These are phyloP conservation scores for Dichotomocladium elegans DNA, from an alignment of 371 early-diverging fungal genomes.

Conservation along the genomic window DNA sequence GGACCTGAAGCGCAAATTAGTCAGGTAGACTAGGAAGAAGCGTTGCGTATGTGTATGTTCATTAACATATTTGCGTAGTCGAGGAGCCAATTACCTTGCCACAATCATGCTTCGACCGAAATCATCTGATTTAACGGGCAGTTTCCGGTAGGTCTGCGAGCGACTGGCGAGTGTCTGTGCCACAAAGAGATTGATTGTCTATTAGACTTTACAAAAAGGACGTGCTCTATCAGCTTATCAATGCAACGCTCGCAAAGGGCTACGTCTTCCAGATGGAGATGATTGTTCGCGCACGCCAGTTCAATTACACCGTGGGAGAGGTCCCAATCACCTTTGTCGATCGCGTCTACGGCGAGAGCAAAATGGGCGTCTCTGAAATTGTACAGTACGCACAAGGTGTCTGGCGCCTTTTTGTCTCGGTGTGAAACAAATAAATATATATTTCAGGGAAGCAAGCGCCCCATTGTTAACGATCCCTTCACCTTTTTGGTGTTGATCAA, in stretches of 20 bases:
- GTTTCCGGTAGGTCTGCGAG: conserved; percentile 87
- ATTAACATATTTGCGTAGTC: conserved; percentile 56
- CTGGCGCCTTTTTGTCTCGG: conserved; percentile 73
- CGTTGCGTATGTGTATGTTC: no score
- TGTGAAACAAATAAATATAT: conserved; percentile 12
- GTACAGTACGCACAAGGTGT: conserved; percentile 91
- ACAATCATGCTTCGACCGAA: conserved; percentile 87
- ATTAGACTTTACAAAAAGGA: conserved; percentile 90
- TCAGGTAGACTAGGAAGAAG: conserved; percentile 60
- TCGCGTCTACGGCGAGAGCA: conserved; percentile 94
- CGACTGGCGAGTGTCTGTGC: no score
- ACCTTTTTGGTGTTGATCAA: no score
- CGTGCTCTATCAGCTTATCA: conserved; percentile 81
- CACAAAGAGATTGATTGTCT: not conserved
- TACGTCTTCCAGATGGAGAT: conserved; percentile 99
- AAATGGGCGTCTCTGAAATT: conserved; percentile 94
- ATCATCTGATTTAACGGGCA: conserved; percentile 95
- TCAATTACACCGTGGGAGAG: conserved; percentile 88
- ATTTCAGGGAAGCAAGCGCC: no score
- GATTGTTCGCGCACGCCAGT: conserved; percentile 95
- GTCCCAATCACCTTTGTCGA: conserved; percentile 98
- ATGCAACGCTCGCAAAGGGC: conserved; percentile 89
- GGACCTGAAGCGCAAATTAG: conserved; percentile 96
- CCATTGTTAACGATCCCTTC: no score
- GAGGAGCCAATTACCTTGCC: conserved; percentile 97